phyloP scores from a whole-genome alignment of 2,329 filamentous ascomycete genomes.

The Fusarium mangiferae region DNA sequence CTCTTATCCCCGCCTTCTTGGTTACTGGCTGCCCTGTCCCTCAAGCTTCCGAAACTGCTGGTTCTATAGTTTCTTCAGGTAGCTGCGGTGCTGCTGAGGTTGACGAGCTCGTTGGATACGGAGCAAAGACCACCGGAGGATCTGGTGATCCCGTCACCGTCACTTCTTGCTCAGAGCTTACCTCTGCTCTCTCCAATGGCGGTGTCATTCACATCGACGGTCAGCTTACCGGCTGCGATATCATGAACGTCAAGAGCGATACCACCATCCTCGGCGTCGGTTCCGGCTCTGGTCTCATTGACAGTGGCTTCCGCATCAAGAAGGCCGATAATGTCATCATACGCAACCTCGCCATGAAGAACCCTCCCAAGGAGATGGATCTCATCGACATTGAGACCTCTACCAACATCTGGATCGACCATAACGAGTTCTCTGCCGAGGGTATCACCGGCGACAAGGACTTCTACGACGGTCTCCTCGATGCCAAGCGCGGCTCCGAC shows the following conservation, averaged over 20 bases:
- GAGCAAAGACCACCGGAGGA: conserved; percentile 57
- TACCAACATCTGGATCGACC: conserved; percentile 66
- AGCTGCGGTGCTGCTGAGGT: conserved; percentile 32
- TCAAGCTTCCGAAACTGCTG: neutral
- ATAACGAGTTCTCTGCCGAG: conserved; percentile 63
- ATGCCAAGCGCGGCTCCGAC: conserved; percentile 67
- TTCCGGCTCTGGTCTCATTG: conserved; percentile 49
- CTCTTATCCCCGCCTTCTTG: conserved; percentile 37
- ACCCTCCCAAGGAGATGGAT: conserved; percentile 57
- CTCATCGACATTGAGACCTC: conserved; percentile 55
- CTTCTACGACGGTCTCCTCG: conserved; percentile 69
- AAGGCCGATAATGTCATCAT: conserved; percentile 61
- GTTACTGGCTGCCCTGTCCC: conserved; percentile 23
- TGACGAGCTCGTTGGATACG: conserved; percentile 44
- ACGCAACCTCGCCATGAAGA: conserved; percentile 61
- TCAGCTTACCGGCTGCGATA: conserved; percentile 51
- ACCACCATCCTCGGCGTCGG: conserved; percentile 61
- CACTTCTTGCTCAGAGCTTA: conserved; percentile 55
- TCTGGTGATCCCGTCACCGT: conserved; percentile 57
- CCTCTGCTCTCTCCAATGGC: conserved; percentile 50
- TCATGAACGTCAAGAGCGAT: conserved; percentile 57
- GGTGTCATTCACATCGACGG: conserved; percentile 58
- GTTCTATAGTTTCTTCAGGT: neutral
- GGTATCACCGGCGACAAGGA: conserved; percentile 66
- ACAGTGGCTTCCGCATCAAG: conserved; percentile 58